Evolutionary conservation across 140 eudicot genomes (phyloP).

Genomic region (Stevia rebaudiana): DNA sequence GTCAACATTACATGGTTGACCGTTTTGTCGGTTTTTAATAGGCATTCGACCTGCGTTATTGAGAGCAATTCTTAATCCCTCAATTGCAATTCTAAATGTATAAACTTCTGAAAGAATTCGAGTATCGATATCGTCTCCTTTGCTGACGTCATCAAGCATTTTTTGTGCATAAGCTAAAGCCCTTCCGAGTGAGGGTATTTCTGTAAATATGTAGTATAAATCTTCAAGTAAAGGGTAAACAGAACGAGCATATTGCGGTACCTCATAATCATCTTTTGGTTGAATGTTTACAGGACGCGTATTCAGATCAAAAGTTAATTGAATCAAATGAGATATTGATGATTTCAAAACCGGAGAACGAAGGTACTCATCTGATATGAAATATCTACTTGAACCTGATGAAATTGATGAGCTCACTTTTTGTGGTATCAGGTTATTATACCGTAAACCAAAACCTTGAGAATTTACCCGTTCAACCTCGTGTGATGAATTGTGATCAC

Average conservation of each 20-base stretch:
- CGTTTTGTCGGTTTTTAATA: slow-evolving; percentile 12
- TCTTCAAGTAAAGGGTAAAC: slow-evolving; percentile 74
- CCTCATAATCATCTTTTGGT: slow-evolving; percentile 47
- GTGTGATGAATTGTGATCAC: slow-evolving; percentile 7
- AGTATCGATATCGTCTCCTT: slow-evolving; percentile 48
- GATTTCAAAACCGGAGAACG: slow-evolving; percentile 43
- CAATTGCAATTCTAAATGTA: slow-evolving; percentile 71
- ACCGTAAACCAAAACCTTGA: slow-evolving; percentile 36
- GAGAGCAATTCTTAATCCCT: slow-evolving; percentile 76
- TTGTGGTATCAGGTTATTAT: slow-evolving; percentile 43
- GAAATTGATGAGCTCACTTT: slow-evolving; percentile 31
- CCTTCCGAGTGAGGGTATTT: slow-evolving; percentile 57
- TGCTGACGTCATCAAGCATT: slow-evolving; percentile 61
- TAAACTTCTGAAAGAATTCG: slow-evolving; percentile 61
- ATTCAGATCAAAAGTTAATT: slow-evolving; percentile 22
- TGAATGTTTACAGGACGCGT: slow-evolving; percentile 14
- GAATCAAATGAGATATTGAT: slow-evolving; percentile 33
- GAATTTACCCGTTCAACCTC: slow-evolving; percentile 32
- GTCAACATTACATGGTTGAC: slow-evolving; percentile 16
- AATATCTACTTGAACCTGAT: slow-evolving; percentile 30
- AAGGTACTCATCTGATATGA: slow-evolving; percentile 37
- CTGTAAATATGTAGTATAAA: slow-evolving; percentile 52
- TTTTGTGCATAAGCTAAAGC: slow-evolving; percentile 76
- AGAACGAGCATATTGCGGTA: slow-evolving; percentile 65
- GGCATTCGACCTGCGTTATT: slow-evolving; percentile 62